A percentile compares a stretch with the other conserved stretches of the same genome.
Evolutionary conservation across 768 basidiomycete species (phyloP).

Genomic region (Lentinus brumalis): DNA sequence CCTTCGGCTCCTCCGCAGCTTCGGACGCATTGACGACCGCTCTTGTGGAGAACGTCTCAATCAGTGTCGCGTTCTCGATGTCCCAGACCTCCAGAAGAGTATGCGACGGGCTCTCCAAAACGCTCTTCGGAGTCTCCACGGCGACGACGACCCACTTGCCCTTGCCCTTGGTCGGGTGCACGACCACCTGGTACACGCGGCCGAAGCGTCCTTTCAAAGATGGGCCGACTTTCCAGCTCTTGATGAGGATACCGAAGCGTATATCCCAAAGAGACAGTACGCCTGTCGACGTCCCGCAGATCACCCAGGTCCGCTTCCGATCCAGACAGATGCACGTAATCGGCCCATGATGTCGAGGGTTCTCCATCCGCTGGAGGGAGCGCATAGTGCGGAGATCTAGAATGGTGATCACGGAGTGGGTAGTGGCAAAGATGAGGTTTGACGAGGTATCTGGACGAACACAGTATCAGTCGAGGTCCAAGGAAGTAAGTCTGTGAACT

Average conservation of each 20-base stretch:
- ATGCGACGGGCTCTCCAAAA: conserved; percentile 32
- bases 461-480: conserved; percentile 5
- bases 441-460: conserved; percentile 62
- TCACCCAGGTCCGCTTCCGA: conserved; percentile 82
- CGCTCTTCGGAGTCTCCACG: conserved; percentile 47
- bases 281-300: conserved; percentile 86
- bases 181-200: conserved; percentile 69
- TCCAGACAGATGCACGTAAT: conserved; percentile 87
- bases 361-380: conserved; percentile 72
- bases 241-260: conserved; percentile 86
- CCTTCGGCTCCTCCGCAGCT: conserved; percentile 54
- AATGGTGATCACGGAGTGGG: conserved; percentile 70
- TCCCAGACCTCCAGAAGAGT: conserved; percentile 89
- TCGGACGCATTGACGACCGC: conserved; percentile 47
- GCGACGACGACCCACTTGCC: conserved; percentile 92
- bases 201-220: conserved; percentile 52
- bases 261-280: conserved; percentile 92
- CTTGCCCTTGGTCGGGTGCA: conserved; percentile 86
- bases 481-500: background rate
- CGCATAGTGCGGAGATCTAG: conserved; percentile 88
- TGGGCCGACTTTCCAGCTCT: conserved; percentile 80
- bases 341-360: conserved; percentile 84
- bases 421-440: conserved; percentile 84
- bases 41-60: conserved; percentile 77
- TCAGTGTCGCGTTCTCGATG: conserved; percentile 75